phyloP scores from a whole-genome alignment of 2,329 filamentous ascomycete species.

The Talaromyces sp. region DNA sequence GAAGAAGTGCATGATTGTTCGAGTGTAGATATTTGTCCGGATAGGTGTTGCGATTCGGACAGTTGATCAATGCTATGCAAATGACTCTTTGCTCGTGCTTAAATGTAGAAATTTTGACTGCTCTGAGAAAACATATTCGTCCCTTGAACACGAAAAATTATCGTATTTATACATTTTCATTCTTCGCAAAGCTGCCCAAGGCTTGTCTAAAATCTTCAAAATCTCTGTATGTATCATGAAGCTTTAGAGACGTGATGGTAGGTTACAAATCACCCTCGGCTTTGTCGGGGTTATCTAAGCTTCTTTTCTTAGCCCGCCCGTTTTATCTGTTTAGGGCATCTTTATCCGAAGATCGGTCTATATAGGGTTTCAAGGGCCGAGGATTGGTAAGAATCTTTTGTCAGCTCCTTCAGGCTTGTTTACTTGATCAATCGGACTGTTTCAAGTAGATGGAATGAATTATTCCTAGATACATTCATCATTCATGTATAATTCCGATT shows the following conservation, averaged over 20 bases:
- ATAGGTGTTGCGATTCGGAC: not conserved
- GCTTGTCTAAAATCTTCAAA: not conserved
- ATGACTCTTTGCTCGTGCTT: too few species aligned
- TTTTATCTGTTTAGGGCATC: not conserved
- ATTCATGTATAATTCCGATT: too few species aligned
- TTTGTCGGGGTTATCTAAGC: not conserved
- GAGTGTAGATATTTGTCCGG: not conserved
- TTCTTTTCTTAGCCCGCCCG: not conserved
- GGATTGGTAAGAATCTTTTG: not conserved
- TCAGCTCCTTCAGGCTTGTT: not conserved
- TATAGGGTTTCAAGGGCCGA: not conserved
- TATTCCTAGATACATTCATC: too few species aligned
- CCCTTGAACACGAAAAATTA: not conserved
- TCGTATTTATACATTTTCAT: not conserved
- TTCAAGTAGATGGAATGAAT: too few species aligned
- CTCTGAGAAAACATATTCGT: not conserved
- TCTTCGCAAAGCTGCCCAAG: not conserved
- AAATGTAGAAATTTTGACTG: not conserved
- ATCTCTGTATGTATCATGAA: not conserved
- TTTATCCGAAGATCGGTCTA: not conserved
- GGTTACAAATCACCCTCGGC: not conserved
- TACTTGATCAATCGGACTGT: not conserved
- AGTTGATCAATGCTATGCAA: not conserved
- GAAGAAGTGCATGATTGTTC: conserved; percentile 13
- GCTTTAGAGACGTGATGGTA: not conserved